Evolutionary conservation across 2,329 filamentous ascomycete genomes (phyloP).

Genomic region (Fusarium anthophilum): DNA sequence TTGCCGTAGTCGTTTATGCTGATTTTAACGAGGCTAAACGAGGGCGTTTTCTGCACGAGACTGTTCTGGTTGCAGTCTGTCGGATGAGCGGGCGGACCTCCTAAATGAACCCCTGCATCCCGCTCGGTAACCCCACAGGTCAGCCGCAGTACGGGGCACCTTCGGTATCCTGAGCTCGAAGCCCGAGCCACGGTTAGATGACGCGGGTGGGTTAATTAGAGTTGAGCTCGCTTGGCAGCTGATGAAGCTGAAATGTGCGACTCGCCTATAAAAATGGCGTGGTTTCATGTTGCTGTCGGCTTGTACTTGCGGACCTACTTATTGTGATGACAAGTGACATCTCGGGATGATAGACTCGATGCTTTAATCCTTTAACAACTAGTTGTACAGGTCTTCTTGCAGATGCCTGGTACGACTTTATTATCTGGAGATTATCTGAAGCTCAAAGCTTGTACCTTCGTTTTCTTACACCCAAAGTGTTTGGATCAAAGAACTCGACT

Average conservation of each 20-base stretch:
- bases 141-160: background rate
- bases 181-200: background rate
- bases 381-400: rapidly evolving
- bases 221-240: background rate
- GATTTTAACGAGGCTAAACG: background rate
- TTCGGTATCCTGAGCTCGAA: background rate
- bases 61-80: background rate
- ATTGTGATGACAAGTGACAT: background rate
- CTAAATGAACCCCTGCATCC: background rate
- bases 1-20: background rate
- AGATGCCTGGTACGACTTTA: background rate
- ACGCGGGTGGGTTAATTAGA: background rate
- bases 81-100: background rate
- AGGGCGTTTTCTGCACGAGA: background rate
- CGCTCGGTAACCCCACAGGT: background rate
- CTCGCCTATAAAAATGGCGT: background rate
- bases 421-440: rapidly evolving
- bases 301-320: background rate
- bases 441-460: background rate
- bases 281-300: background rate
- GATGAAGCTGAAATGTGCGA: background rate
- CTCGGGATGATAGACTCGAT: background rate
- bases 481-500: background rate
- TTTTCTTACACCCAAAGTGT: no score
- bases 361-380: rapidly evolving